These are phyloP conservation scores for Penicillium parvum DNA, from an alignment of 495 filamentous ascomycete genomes.

Conservation along the genomic window DNA sequence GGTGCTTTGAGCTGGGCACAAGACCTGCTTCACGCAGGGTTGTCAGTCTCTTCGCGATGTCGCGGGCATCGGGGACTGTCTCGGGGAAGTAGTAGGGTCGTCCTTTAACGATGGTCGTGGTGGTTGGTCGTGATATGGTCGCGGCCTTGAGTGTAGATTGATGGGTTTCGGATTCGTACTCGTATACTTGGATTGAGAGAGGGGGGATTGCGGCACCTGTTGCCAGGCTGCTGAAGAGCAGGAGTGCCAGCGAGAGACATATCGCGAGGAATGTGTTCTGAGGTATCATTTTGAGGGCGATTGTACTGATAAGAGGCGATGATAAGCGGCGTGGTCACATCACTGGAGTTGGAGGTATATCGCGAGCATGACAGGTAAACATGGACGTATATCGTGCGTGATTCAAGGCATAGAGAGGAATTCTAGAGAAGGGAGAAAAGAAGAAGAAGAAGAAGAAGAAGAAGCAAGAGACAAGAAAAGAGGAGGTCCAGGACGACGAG, in stretches of 20 bases:
- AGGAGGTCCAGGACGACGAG: no score
- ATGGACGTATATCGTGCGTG: not conserved
- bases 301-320: slow-evolving; percentile 5
- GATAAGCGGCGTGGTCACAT: slow-evolving; percentile 4
- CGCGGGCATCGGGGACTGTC: slow-evolving; percentile 13
- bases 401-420: not conserved
- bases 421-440: not conserved
- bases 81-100: slow-evolving; percentile 19
- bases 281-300: not conserved
- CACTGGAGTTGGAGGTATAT: not conserved
- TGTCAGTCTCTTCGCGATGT: slow-evolving; percentile 6
- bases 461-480: not conserved
- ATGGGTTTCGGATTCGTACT: not conserved
- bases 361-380: no score
- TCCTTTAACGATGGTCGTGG: slow-evolving; percentile 3
- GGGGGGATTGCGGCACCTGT: slow-evolving; percentile 7
- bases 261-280: slow-evolving; percentile 6
- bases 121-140: not conserved
- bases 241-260: slow-evolving; percentile 2
- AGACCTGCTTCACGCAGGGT: slow-evolving; percentile 17
- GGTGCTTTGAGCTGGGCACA: not conserved
- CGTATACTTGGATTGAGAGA: not conserved
- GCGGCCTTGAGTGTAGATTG: slow-evolving; percentile 1
- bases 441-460: not conserved
- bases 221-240: slow-evolving; percentile 5